These are phyloP conservation scores for Tetrastigma voinierianum DNA, from an alignment of 164 flowering plant species.

Conservation along the genomic window DNA sequence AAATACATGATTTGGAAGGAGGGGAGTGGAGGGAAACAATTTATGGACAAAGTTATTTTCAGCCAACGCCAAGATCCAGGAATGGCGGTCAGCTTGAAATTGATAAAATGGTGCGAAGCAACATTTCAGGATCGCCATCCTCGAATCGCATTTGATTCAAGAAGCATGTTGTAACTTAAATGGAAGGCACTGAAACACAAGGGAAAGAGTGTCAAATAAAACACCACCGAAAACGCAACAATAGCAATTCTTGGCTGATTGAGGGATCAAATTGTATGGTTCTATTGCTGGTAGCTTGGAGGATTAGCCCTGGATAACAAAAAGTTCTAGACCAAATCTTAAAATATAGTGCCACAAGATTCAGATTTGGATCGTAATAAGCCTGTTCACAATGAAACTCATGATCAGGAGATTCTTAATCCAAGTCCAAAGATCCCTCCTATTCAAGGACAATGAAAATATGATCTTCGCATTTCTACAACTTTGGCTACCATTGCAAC, in stretches of 20 bases:
- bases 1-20: conserved; percentile 1
- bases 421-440: no score
- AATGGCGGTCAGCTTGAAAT: conserved; percentile 93
- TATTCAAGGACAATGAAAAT: no score
- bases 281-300: no score
- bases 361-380: no score
- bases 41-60: not conserved
- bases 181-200: conserved; percentile 83
- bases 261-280: no score
- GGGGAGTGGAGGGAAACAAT: not conserved
- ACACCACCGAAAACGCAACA: not conserved
- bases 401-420: no score
- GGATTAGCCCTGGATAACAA: no score
- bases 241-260: not conserved
- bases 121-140: conserved; percentile 90
- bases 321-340: no score
- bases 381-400: no score
- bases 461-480: no score
- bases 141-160: conserved; percentile 93
- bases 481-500: no score
- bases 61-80: conserved; percentile 90
- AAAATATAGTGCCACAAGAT: no score
- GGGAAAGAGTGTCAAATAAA: conserved; percentile 6
- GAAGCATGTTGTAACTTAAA: conserved; percentile 94
- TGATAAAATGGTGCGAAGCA: conserved; percentile 96